Percentiles rank a stretch among this genome's conserved stretches.
Conservation (phyloP, 1,284 basidiomycete genomes). For the Cryptococcus sp. region DNA sequence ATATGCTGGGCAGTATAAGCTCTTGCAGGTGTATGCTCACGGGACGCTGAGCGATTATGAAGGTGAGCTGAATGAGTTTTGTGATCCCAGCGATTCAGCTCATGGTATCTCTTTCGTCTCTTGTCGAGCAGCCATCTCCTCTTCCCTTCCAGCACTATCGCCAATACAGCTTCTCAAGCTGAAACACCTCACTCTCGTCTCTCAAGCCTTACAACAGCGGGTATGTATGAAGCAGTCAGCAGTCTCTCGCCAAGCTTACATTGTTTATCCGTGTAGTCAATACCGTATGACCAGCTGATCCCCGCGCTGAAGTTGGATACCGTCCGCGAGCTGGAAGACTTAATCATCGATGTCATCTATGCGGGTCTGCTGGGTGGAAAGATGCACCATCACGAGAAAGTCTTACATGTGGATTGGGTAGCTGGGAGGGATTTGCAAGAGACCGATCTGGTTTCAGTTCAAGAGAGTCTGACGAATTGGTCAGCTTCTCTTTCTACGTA, state of each 20-base stretch:
- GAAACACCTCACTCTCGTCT: slow-evolving; percentile 85
- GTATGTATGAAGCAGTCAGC: slow-evolving; percentile 56
- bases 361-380: slow-evolving; percentile 82
- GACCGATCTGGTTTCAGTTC: slow-evolving; percentile 63
- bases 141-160: slow-evolving; percentile 67
- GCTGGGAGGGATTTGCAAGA: slow-evolving; percentile 83
- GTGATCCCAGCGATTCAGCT: not conserved
- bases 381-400: slow-evolving; percentile 83
- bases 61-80: slow-evolving; percentile 36
- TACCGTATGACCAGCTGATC: slow-evolving; percentile 33
- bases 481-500: slow-evolving; percentile 49
- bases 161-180: slow-evolving; percentile 77
- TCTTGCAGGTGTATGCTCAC: slow-evolving; percentile 86
- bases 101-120: slow-evolving; percentile 7
- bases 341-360: slow-evolving; percentile 94
- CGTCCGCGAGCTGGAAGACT: slow-evolving; percentile 84
- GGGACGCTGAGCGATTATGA: slow-evolving; percentile 80
- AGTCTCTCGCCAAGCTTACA: not conserved
- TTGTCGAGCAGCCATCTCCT: slow-evolving; percentile 60
- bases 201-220: slow-evolving; percentile 69
- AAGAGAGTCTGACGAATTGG: slow-evolving; percentile 70
- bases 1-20: slow-evolving; percentile 61
- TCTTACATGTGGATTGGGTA: slow-evolving; percentile 85
- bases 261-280: slow-evolving; percentile 22
- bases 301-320: slow-evolving; percentile 65